Evolutionary conservation across 805 yeast genomes (phyloP).

Genomic region (Candida ulmi): DNA sequence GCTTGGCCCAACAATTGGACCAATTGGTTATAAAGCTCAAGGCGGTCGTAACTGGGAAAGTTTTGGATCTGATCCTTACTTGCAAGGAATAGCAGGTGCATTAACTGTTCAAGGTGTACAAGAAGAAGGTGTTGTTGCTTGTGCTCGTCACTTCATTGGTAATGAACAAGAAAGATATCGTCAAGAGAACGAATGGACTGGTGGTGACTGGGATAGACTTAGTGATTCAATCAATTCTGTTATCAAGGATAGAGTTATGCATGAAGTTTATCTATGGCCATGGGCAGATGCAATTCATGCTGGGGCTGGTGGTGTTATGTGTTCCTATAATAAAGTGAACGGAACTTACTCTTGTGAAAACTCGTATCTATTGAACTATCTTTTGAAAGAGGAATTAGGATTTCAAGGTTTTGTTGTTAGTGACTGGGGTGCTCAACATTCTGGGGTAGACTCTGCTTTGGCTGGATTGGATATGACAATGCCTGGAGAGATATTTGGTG

Average conservation of each 20-base stretch:
- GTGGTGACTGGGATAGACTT: conserved; percentile 37
- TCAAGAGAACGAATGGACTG: conserved; percentile 47
- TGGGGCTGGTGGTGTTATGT: conserved; percentile 58
- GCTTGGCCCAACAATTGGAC: conserved; percentile 55
- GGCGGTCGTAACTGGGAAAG: conserved; percentile 67
- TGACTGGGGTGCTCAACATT: conserved; percentile 62
- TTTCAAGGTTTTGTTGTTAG: conserved; percentile 65
- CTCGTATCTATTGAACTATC: conserved; percentile 45
- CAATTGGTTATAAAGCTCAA: conserved; percentile 54
- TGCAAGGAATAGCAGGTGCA: conserved; percentile 50
- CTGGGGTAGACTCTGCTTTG: conserved; percentile 49
- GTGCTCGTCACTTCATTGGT: conserved; percentile 52
- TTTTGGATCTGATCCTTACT: conserved; percentile 56
- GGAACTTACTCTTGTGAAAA: conserved; percentile 57
- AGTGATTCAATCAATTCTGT: conserved; percentile 38
- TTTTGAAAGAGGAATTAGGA: conserved; percentile 56
- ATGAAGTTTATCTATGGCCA: conserved; percentile 61
- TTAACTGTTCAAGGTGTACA: conserved; percentile 52
- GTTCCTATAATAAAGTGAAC: conserved; percentile 53
- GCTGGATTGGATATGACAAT: conserved; percentile 63
- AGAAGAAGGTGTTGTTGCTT: conserved; percentile 51
- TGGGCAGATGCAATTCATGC: conserved; percentile 58
- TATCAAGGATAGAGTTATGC: conserved; percentile 57
- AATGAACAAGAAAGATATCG: conserved; percentile 61
- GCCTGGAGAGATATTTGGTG: conserved; percentile 55